These are phyloP conservation scores for Yarrowia sp. DNA, from an alignment of 805 yeast species.

Conservation along the genomic window DNA sequence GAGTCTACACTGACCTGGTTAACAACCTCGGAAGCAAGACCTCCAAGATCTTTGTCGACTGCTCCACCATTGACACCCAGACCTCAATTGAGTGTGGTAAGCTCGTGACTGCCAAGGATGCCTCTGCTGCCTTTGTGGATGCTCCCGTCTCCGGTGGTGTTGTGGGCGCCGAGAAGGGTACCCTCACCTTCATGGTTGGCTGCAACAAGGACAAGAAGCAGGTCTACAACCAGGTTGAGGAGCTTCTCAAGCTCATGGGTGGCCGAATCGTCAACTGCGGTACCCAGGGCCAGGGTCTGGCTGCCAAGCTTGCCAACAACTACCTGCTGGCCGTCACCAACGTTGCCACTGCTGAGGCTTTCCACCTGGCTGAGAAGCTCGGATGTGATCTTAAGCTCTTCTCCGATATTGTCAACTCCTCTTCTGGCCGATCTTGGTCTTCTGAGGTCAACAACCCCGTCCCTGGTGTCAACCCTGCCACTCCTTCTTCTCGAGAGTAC, in stretches of 20 bases:
- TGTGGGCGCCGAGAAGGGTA: constrained; percentile 51
- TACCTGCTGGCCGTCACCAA: constrained; percentile 52
- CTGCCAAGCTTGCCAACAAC: constrained; percentile 54
- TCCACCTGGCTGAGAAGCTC: constrained; percentile 49
- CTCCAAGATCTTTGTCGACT: constrained; percentile 44
- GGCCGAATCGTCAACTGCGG: constrained; percentile 50
- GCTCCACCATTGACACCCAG: constrained; percentile 51
- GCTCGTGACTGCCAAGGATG: constrained; percentile 39
- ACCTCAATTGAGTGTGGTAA: constrained; percentile 45
- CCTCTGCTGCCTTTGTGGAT: constrained; percentile 45
- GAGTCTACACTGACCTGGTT: constrained; percentile 43
- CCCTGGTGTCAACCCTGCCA: constrained; percentile 45
- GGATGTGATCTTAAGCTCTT: constrained; percentile 48
- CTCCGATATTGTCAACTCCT: constrained; percentile 49
- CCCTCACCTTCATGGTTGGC: constrained; percentile 53
- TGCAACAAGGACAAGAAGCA: constrained; percentile 34
- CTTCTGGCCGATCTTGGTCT: constrained; percentile 56
- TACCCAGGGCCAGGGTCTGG: constrained; percentile 50
- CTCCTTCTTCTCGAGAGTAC: constrained; percentile 48
- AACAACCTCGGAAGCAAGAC: constrained; percentile 31
- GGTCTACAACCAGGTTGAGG: constrained; percentile 25
- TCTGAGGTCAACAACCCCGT: constrained; percentile 54
- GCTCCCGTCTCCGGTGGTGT: constrained; percentile 58
- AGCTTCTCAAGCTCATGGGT: constrained; percentile 46
- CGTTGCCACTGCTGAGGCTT: constrained; percentile 54